Conservation (phyloP, 192 early-diverging fungal species). For the Rhizophagus clarus region DNA sequence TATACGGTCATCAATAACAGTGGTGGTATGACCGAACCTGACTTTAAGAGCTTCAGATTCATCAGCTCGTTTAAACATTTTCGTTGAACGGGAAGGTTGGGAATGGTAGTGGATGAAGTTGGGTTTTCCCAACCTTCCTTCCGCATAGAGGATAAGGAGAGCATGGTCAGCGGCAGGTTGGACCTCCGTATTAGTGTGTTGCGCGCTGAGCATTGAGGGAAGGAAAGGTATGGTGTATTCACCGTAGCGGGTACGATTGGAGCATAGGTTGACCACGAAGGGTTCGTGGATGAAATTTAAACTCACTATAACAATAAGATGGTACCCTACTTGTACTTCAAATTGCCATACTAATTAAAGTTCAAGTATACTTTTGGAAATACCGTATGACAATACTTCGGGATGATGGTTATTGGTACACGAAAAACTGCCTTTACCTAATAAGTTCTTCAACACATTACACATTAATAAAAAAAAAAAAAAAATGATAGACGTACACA, state of each 20-base stretch:
- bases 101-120: neutral
- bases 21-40: neutral
- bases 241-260: conserved; percentile 8
- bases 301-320: neutral
- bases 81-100: conserved; percentile 23
- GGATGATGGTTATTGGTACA: neutral
- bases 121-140: conserved; percentile 6
- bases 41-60: neutral
- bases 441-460: neutral
- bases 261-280: conserved; percentile 8
- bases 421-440: neutral
- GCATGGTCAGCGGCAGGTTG: conserved; percentile 26
- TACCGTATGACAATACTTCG: too few relatives aligned
- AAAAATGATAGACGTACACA: too few relatives aligned
- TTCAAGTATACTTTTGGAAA: too few relatives aligned
- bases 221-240: conserved; percentile 26
- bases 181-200: conserved; percentile 6
- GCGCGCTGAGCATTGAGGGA: conserved; percentile 22
- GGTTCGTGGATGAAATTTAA: conserved; percentile 2
- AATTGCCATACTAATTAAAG: neutral
- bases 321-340: conserved; percentile 4
- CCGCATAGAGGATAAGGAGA: conserved; percentile 5
- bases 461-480: too few relatives aligned
- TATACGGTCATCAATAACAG: neutral
- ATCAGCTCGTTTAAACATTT: neutral